These are phyloP conservation scores for Verticillium nubilum DNA, from an alignment of 2,329 filamentous ascomycete genomes.

Conservation along the genomic window DNA sequence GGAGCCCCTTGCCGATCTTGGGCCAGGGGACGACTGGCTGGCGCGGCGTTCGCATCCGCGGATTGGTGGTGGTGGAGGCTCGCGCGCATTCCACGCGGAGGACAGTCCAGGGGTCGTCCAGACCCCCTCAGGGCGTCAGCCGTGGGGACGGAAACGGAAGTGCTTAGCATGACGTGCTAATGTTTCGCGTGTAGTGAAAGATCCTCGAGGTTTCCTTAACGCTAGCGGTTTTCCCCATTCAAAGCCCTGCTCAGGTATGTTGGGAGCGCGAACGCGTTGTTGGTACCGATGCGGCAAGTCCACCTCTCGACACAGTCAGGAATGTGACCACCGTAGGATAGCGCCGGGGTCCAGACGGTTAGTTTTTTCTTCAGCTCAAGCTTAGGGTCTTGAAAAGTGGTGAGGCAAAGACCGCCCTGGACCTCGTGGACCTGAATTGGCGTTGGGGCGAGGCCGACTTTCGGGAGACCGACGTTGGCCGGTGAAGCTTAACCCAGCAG, in stretches of 20 bases:
- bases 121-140: slow-evolving; percentile 12
- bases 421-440: neutral
- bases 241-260: neutral
- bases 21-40: neutral
- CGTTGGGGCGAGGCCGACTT: neutral
- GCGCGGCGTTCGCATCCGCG: slow-evolving; percentile 6
- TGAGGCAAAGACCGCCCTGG: neutral
- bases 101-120: slow-evolving; percentile 1
- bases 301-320: neutral
- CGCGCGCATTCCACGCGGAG: slow-evolving; percentile 8
- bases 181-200: slow-evolving; percentile 21
- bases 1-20: neutral
- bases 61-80: slow-evolving; percentile 5
- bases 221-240: neutral
- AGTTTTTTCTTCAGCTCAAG: neutral
- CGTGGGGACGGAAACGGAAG: slow-evolving; percentile 15
- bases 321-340: neutral
- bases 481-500: neutral
- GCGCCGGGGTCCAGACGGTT: neutral
- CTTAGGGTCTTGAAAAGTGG: neutral
- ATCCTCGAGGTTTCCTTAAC: neutral
- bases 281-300: neutral
- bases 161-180: slow-evolving; percentile 32
- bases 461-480: neutral
- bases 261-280: neutral